A percentile compares a stretch with the other conserved stretches of the same genome.
These are phyloP conservation scores for Nyssa sinensis DNA, from an alignment of 148 eudicot genomes.

Conservation along the genomic window DNA sequence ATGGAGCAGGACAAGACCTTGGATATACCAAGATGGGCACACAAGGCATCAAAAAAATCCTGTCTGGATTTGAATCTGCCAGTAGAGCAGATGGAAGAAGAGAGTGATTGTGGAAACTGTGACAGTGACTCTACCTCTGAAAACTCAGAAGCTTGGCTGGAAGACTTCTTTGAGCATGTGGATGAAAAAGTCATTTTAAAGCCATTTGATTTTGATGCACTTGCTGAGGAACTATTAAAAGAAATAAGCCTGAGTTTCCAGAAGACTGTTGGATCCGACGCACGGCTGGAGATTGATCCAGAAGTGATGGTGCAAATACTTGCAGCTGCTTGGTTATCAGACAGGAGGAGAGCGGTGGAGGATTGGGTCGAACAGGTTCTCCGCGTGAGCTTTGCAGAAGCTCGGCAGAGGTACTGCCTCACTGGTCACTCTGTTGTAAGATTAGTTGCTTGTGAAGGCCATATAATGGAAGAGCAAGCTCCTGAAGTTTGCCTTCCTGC, in stretches of 20 bases:
- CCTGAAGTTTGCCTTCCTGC: slow-evolving; percentile 55
- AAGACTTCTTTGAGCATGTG: slow-evolving; percentile 51
- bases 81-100: slow-evolving; percentile 40
- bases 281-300: slow-evolving; percentile 55
- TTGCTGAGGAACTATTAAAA: slow-evolving; percentile 47
- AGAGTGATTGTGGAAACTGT: slow-evolving; percentile 18
- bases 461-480: slow-evolving; percentile 38
- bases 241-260: slow-evolving; percentile 40
- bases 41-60: slow-evolving; percentile 17
- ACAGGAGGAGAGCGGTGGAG: slow-evolving; percentile 39
- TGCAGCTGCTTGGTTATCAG: slow-evolving; percentile 68
- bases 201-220: slow-evolving; percentile 64
- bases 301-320: slow-evolving; percentile 72
- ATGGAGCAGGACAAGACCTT: slow-evolving; percentile 5
- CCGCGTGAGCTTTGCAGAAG: slow-evolving; percentile 40
- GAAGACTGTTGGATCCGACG: slow-evolving; percentile 27
- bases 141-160: slow-evolving; percentile 51
- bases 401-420: slow-evolving; percentile 35
- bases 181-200: slow-evolving; percentile 58
- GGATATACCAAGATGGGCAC: slow-evolving; percentile 23
- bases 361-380: slow-evolving; percentile 68
- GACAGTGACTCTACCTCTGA: slow-evolving; percentile 35
- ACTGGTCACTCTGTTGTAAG: slow-evolving; percentile 41
- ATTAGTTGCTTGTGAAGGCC: slow-evolving; percentile 50
- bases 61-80: slow-evolving; percentile 73